Evolutionary conservation across 2,329 filamentous ascomycete species (phyloP).

Genomic region (Fusarium newnesense): DNA sequence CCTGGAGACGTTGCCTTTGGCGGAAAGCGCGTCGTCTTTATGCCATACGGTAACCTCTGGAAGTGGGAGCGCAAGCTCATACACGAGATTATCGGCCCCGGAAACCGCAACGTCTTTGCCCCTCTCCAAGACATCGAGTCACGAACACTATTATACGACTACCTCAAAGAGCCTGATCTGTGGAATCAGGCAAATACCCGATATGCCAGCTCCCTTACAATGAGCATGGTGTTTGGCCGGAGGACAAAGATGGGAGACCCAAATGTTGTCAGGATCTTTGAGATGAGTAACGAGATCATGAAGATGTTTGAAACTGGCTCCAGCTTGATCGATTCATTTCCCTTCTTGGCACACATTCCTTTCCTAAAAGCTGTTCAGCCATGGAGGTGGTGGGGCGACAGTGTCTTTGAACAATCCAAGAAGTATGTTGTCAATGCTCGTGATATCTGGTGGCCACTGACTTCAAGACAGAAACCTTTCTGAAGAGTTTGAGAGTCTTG

Average conservation of each 20-base stretch:
- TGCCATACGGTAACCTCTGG: conserved; percentile 13
- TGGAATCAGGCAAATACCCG: background rate
- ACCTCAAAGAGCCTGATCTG: background rate
- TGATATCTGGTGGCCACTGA: background rate
- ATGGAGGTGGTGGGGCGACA: background rate
- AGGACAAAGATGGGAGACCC: background rate
- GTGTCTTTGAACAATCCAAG: background rate
- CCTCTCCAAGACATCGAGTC: conserved; percentile 23
- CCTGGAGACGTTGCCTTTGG: background rate
- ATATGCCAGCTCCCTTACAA: background rate
- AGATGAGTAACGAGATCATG: background rate
- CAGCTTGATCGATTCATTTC: background rate
- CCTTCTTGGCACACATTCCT: background rate
- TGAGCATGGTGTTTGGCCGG: background rate
- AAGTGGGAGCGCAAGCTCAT: conserved; percentile 13
- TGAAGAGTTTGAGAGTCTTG: background rate
- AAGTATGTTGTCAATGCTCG: background rate
- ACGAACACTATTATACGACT: background rate
- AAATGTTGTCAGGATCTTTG: background rate
- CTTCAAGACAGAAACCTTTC: background rate
- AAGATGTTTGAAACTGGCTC: background rate
- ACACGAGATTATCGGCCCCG: conserved; percentile 7
- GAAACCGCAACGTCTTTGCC: conserved; percentile 5
- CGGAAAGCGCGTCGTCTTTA: background rate
- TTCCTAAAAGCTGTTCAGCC: background rate